Evolutionary conservation across 2,329 filamentous ascomycete species (phyloP), one percentile per base, ranked within the genome.

Genomic region (Fusarium pseudonygamai): DNA sequence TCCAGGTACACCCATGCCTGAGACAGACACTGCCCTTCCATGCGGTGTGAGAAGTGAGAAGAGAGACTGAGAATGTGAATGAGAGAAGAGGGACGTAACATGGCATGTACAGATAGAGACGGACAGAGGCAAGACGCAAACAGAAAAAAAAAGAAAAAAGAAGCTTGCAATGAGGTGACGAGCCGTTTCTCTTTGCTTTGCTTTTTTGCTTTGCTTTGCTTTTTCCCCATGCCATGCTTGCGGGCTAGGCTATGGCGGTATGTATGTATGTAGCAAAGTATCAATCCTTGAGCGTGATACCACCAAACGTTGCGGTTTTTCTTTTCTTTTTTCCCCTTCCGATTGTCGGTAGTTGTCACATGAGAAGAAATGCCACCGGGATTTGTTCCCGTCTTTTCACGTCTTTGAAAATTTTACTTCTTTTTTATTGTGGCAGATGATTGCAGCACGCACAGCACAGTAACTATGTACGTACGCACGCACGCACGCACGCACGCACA

Each of bases 271-370:
- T 61, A 67, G 70, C 20, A 67, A 64, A 60, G 57, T 36, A 64
- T 73, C 67, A 47, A 68, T 52, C 67, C 65, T 71, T 61, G 58
- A 67, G 61, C 64, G 63, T 74, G 69, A 73, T 64, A 73, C 71
- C 69, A 69, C 56, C 72, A 56, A 66, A 56, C 43, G 42, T 45
- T 53, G 58, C 63, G 56, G 45, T 37, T 71, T 46, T 46, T 46
- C 12, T 28, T 70, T 78, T 67, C 62, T 76, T 78, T 55, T 53
- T 75, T 75, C 59, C 39, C 59, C 59, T 37, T 73, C 60, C 64
- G 60, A 65, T 60, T 57, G 57, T 57, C 76, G 76, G 76, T 77
- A 78, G 76, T 75, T 78, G 64, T 67, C 52, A 56, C 52, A 43
- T 52, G 32, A 63, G 50, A 53, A 62, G n/a, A 36, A 28, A 24